Evolutionary conservation across 2,329 filamentous ascomycete genomes (phyloP).

Genomic region (Fusarium sp.): DNA sequence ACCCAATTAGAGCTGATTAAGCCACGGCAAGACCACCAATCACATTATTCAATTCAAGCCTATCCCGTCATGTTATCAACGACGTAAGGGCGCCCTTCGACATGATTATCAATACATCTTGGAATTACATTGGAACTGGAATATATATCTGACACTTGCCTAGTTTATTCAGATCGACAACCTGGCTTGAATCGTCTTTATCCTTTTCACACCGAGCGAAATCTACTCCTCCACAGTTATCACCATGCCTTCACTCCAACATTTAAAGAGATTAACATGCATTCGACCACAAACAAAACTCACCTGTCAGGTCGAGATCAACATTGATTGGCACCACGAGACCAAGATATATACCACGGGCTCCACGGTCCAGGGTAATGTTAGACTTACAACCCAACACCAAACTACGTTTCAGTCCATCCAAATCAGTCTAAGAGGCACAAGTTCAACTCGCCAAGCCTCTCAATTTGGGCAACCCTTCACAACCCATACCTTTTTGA

Average conservation of each 20-base stretch:
- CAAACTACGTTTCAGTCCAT: neutral
- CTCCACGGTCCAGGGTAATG: neutral
- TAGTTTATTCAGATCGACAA: fast-evolving
- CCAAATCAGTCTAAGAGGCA: constrained; percentile 3
- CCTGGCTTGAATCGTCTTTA: fast-evolving
- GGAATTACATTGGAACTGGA: fast-evolving
- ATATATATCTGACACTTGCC: neutral
- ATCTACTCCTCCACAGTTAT: fast-evolving
- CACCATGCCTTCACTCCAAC: neutral
- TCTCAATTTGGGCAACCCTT: constrained; percentile 9
- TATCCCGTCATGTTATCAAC: neutral
- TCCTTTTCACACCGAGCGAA: fast-evolving
- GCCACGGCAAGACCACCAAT: neutral
- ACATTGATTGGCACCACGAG: neutral
- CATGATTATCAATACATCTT: neutral
- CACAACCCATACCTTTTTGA: neutral
- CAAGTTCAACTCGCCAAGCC: neutral
- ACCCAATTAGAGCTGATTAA: neutral
- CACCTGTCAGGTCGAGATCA: neutral
- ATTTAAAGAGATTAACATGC: neutral
- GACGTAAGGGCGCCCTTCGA: neutral
- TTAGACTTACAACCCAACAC: neutral
- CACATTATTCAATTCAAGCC: neutral
- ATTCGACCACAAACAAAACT: neutral
- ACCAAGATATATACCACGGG: neutral